These are phyloP conservation scores for Escallonia herrerae DNA, from an alignment of 129 eudicot species.

Conservation along the genomic window DNA sequence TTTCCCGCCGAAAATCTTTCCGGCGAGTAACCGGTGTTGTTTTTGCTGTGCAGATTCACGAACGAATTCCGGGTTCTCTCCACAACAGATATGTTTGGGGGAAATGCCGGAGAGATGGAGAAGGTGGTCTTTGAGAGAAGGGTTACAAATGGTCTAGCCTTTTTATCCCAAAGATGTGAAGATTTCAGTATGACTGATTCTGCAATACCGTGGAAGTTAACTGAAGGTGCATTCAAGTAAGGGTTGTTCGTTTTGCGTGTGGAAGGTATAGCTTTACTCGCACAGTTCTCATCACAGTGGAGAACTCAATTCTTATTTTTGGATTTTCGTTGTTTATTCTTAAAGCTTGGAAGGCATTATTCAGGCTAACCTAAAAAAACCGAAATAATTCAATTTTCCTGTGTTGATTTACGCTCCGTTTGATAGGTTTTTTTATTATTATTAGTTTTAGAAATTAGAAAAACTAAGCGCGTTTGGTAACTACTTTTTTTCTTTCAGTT, in stretches of 20 bases:
- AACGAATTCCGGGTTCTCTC: no score
- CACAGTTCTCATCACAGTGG: no score
- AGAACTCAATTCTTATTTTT: neutral
- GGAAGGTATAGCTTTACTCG: slow-evolving; percentile 1
- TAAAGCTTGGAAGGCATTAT: slow-evolving; percentile 19
- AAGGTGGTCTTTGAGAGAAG: slow-evolving; percentile 33
- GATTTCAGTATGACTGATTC: slow-evolving; percentile 35
- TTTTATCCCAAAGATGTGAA: slow-evolving; percentile 16
- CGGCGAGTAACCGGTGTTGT: no score
- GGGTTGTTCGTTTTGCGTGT: slow-evolving; percentile 16
- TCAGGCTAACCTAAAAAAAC: neutral
- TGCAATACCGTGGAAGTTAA: slow-evolving; percentile 21
- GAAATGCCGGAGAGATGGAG: slow-evolving; percentile 33
- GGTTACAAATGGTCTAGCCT: slow-evolving; percentile 11
- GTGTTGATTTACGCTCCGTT: no score
- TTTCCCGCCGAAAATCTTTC: no score
- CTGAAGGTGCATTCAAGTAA: slow-evolving; percentile 20
- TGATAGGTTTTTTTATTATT: no score
- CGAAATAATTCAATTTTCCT: no score
- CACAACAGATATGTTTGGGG: slow-evolving; percentile 56
- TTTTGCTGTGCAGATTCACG: no score
- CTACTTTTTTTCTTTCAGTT: no score
- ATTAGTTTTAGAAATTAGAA: no score
- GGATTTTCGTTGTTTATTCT: slow-evolving; percentile 1
- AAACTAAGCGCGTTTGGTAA: no score